These are phyloP conservation scores for Apiotrichum brassicae DNA, from an alignment of 1,284 basidiomycete genomes.

Conservation along the genomic window DNA sequence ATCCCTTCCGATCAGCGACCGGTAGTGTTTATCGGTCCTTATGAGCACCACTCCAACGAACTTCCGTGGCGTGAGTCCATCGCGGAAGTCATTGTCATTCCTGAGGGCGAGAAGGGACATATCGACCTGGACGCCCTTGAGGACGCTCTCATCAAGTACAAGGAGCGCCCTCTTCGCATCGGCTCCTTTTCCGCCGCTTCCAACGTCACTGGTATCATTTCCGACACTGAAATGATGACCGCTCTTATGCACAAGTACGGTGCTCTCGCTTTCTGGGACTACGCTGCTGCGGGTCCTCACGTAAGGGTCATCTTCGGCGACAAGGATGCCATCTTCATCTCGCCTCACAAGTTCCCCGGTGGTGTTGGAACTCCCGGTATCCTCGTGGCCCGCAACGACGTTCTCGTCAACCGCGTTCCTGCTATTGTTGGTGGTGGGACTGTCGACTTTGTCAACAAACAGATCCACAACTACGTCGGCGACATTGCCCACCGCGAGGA, in stretches of 20 bases:
- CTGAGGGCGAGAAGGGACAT: neutral
- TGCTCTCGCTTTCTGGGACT: conserved; percentile 6
- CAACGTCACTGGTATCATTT: conserved; percentile 11
- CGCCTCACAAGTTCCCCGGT: conserved; percentile 12
- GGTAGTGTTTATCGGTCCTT: conserved; percentile 12
- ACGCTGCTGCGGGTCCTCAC: conserved; percentile 5
- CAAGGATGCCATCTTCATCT: conserved; percentile 13
- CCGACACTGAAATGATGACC: conserved; percentile 7
- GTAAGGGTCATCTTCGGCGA: neutral
- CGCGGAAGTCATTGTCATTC: conserved; percentile 6
- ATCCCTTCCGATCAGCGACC: conserved; percentile 2
- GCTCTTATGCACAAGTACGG: conserved; percentile 2
- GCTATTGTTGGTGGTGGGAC: conserved; percentile 10
- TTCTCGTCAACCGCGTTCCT: neutral
- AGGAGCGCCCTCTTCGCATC: neutral
- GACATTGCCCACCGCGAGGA: conserved; percentile 10
- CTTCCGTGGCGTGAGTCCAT: conserved; percentile 11
- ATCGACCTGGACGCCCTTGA: conserved; percentile 1
- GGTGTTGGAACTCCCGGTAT: conserved; percentile 9
- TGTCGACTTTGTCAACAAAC: neutral
- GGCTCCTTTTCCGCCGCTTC: conserved; percentile 14
- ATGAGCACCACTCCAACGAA: conserved; percentile 16
- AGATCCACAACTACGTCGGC: neutral
- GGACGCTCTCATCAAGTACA: neutral
- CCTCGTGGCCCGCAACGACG: conserved; percentile 1